phyloP scores from a whole-genome alignment of 2,329 filamentous ascomycete species.

The Aureobasidium namibiae region DNA sequence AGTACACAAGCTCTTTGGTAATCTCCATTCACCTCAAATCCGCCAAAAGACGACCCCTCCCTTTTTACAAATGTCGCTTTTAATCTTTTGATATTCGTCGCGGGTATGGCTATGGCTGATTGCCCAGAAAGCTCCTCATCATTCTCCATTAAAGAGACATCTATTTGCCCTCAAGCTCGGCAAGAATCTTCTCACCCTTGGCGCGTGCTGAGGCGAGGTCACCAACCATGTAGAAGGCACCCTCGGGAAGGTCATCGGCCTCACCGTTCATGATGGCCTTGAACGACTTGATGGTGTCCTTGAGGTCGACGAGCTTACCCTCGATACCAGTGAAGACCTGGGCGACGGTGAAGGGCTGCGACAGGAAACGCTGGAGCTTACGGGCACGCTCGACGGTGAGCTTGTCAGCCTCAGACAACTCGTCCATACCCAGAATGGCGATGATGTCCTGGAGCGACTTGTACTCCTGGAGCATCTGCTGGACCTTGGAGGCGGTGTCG shows the following conservation, averaged over 20 bases:
- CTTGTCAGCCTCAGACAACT: constrained; percentile 98
- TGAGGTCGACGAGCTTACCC: constrained; percentile 93
- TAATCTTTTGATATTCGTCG: constrained; percentile 10
- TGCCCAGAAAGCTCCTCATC: constrained; percentile 7
- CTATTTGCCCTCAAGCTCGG: constrained; percentile 62
- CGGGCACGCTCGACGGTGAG: constrained; percentile 99
- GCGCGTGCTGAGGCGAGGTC: constrained; percentile 84
- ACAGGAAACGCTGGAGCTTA: constrained; percentile 99
- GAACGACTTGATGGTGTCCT: constrained; percentile 97
- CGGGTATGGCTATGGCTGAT: constrained; percentile 4
- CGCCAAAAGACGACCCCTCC: constrained; percentile 12
- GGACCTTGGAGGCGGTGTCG: constrained; percentile 84
- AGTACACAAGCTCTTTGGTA: constrained; percentile 12
- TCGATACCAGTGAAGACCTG: constrained; percentile 88
- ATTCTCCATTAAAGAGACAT: constrained; percentile 7
- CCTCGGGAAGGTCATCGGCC: constrained; percentile 90
- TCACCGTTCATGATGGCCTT: constrained; percentile 94
- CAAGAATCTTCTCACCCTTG: constrained; percentile 99
- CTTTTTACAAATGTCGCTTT: constrained; percentile 13
- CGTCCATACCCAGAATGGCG: constrained; percentile 99
- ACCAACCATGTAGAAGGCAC: constrained; percentile 62
- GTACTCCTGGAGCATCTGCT: constrained; percentile 99
- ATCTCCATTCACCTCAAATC: constrained; percentile 9
- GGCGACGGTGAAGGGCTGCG: constrained; percentile 92
- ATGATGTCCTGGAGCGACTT: constrained; percentile 99